Percentiles rank a stretch among this genome's conserved stretches.
These are phyloP conservation scores for Tardiomyces depauwii DNA, from an alignment of 1,139 yeast genomes.

Conservation along the genomic window DNA sequence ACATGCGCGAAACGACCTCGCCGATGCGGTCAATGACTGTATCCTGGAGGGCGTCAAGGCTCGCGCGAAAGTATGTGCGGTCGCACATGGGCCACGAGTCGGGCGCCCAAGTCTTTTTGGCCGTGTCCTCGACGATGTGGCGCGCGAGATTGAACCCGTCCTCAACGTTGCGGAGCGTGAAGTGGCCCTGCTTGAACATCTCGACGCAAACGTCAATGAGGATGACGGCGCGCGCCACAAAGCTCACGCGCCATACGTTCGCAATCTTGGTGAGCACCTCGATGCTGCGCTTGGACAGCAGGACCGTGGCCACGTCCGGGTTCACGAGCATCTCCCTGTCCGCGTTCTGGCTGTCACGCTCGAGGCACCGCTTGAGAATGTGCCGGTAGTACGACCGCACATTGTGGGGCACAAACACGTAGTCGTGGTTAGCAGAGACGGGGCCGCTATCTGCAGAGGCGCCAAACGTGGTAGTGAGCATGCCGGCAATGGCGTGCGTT, in stretches of 20 bases:
- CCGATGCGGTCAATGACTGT: slow-evolving; percentile 40
- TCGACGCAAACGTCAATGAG: slow-evolving; percentile 35
- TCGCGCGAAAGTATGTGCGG: slow-evolving; percentile 10
- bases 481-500: slow-evolving; percentile 27
- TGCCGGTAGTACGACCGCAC: slow-evolving; percentile 32
- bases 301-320: slow-evolving; percentile 14
- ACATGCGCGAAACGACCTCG: slow-evolving; percentile 14
- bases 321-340: no score
- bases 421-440: slow-evolving; percentile 1
- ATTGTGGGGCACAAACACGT: slow-evolving; percentile 21
- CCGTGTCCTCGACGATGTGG: slow-evolving; percentile 27
- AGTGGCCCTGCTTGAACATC: slow-evolving; percentile 49
- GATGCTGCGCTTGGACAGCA: slow-evolving; percentile 30
- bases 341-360: slow-evolving; percentile 22
- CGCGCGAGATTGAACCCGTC: slow-evolving; percentile 34
- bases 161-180: slow-evolving; percentile 47
- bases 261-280: slow-evolving; percentile 37
- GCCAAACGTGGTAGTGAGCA: slow-evolving; percentile 15
- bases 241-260: slow-evolving; percentile 51
- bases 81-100: slow-evolving; percentile 41
- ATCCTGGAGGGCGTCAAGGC: slow-evolving; percentile 17
- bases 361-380: slow-evolving; percentile 21
- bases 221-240: slow-evolving; percentile 40
- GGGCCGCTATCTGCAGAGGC: background rate
- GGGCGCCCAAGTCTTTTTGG: slow-evolving; percentile 29